Evolutionary conservation across 805 yeast genomes (phyloP).

Genomic region (Saccharomyces paradoxus): DNA sequence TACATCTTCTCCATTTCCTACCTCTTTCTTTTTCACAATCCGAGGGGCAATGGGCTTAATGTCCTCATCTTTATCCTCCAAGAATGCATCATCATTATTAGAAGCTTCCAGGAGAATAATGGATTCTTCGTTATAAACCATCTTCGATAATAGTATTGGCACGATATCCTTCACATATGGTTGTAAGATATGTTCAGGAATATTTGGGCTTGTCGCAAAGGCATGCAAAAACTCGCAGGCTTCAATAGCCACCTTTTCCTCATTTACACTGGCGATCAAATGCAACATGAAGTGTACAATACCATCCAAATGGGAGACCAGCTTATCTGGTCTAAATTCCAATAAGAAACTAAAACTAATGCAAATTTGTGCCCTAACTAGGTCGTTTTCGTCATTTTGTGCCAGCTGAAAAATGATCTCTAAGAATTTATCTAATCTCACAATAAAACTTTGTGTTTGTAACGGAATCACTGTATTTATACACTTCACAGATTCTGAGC

Average conservation of each 20-base stretch:
- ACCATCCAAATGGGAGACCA: constrained; percentile 76
- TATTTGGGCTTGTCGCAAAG: constrained; percentile 52
- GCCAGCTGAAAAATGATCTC: constrained; percentile 63
- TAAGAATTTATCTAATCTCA: constrained; percentile 60
- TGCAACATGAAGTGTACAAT: constrained; percentile 78
- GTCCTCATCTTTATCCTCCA: constrained; percentile 81
- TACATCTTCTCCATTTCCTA: constrained; percentile 29
- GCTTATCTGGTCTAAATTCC: constrained; percentile 71
- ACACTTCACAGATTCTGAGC: constrained; percentile 60
- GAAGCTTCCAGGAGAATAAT: constrained; percentile 50
- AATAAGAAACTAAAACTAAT: constrained; percentile 62
- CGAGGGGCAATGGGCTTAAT: constrained; percentile 75
- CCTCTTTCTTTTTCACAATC: constrained; percentile 39
- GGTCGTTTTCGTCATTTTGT: constrained; percentile 41
- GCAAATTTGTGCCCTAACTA: constrained; percentile 69
- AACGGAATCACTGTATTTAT: constrained; percentile 67
- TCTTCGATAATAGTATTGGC: constrained; percentile 70
- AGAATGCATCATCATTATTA: constrained; percentile 62
- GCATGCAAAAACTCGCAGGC: constrained; percentile 87
- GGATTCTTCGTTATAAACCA: constrained; percentile 85
- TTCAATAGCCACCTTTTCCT: constrained; percentile 75
- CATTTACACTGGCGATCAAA: constrained; percentile 48
- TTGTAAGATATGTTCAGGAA: constrained; percentile 45
- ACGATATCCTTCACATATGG: constrained; percentile 55
- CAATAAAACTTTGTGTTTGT: constrained; percentile 56